These are phyloP conservation scores for Fusarium odoratissimum DNA, from an alignment of 2,329 filamentous ascomycete species.

Conservation along the genomic window DNA sequence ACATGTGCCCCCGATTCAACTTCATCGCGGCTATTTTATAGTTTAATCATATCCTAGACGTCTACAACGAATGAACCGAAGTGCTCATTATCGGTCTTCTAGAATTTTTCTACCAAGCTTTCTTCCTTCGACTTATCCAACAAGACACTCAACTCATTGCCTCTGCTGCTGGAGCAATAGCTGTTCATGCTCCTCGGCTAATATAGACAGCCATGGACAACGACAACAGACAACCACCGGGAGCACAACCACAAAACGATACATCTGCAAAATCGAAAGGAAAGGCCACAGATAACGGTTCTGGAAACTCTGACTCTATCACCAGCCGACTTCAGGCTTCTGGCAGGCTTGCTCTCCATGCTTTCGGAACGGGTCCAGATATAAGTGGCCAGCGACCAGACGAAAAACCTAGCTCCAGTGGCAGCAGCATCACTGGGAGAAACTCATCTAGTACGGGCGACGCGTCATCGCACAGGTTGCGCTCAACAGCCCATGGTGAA, in stretches of 20 bases:
- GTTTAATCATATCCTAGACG: not conserved
- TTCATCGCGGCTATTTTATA: constrained; percentile 5
- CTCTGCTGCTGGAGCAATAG: not conserved
- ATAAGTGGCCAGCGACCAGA: constrained; percentile 25
- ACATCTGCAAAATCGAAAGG: constrained; percentile 23
- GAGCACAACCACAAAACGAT: not conserved
- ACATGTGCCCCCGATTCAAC: constrained; percentile 31
- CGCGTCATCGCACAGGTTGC: constrained; percentile 39
- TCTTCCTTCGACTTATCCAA: not conserved
- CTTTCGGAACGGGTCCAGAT: constrained; percentile 36
- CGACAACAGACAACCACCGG: constrained; percentile 5
- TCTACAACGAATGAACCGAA: not conserved
- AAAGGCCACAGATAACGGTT: constrained; percentile 35
- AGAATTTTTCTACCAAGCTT: not conserved
- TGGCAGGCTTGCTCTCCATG: constrained; percentile 43
- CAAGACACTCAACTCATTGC: not conserved
- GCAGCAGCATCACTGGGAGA: constrained; percentile 25
- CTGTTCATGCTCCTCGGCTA: not conserved
- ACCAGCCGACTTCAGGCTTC: constrained; percentile 46
- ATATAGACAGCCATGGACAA: constrained; percentile 24
- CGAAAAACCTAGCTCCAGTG: constrained; percentile 35
- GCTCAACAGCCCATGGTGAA: constrained; percentile 24
- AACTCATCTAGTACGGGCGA: constrained; percentile 29
- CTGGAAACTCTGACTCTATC: constrained; percentile 26
- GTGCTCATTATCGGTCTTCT: not conserved